phyloP scores from a whole-genome alignment of 352 stramenopile species.

The Phytophthora niederhauseri region DNA sequence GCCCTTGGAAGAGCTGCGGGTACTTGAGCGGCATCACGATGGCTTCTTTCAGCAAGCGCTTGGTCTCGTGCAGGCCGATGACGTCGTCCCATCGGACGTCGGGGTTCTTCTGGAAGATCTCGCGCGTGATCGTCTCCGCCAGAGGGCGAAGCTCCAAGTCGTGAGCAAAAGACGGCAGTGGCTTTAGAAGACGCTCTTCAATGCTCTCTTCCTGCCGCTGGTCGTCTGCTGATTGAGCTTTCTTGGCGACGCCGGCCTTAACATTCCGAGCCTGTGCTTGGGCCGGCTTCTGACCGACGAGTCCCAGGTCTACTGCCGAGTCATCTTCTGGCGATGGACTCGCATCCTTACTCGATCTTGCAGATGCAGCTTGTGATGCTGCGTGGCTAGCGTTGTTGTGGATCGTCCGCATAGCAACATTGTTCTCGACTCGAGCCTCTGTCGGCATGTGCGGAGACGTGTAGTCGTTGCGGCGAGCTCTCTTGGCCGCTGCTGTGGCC shows the following conservation, averaged over 20 bases:
- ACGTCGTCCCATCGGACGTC: constrained; percentile 91
- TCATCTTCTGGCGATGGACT: constrained; percentile 44
- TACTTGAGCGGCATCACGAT: constrained; percentile 96
- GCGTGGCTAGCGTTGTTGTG: constrained; percentile 38
- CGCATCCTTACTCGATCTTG: constrained; percentile 10
- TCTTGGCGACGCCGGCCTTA: constrained; percentile 38
- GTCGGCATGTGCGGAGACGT: constrained; percentile 74
- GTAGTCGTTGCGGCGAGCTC: constrained; percentile 78
- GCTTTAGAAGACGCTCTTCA: constrained; percentile 85
- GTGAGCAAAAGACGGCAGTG: constrained; percentile 83
- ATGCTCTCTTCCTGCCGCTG: constrained; percentile 49
- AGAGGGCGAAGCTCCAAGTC: constrained; percentile 89
- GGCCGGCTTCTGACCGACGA: constrained; percentile 70
- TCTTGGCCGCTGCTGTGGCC: constrained; percentile 55
- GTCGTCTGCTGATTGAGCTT: constrained; percentile 17
- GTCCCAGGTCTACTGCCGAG: constrained; percentile 51
- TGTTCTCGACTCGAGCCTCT: constrained; percentile 84
- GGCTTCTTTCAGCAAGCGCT: constrained; percentile 94
- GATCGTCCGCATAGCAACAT: constrained; percentile 64
- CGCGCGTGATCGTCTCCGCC: constrained; percentile 88
- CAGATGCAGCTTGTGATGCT: constrained; percentile 3
- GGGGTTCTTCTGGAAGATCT: constrained; percentile 94
- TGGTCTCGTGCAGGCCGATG: constrained; percentile 91
- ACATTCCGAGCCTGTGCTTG: constrained; percentile 32
- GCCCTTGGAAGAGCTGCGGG: constrained; percentile 94